Base-by-base conservation (phyloP, 345 rosid genomes). In the Populus euphratica region DNA sequence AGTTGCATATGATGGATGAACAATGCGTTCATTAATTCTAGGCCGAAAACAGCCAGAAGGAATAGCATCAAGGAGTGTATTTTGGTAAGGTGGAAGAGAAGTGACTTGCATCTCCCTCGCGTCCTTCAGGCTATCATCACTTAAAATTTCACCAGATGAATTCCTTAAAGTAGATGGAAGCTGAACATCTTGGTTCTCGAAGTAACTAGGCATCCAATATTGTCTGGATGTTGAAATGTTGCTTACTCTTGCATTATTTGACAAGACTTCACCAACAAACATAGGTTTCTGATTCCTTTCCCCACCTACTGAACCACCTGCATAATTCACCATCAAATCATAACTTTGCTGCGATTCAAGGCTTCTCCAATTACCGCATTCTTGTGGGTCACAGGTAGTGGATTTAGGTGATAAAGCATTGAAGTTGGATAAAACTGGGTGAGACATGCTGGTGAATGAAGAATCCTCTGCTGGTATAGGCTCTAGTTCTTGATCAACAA, bases 321-420 rank as follows among this genome's bases (percentile, higher is more conserved):
- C 80, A 77, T 76, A 82, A 83, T 80, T 82, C 74, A 74, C 82
- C 85, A 72, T 73, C 93, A 86, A 87, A 67, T 86, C 89, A 79
- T 72, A 73, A 25, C 49, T 76, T 14, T 77, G 78, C 52, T 85
- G 84, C 6, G 85, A 81, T 64, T 41, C 80, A 47, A 79, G 43
- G 31, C 74, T 69, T 73, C 79, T 85, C 86, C 83, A 78, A 70
- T 68, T 77, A 70, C 81, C 77, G 63, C 81, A 69, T 9, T 73
- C 67, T 67, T 76, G 87, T 64, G 76, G 81, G 82, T 85, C 87
- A 77, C 49, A 68, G 1, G 70, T 59, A 31, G 49, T 62, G 35
- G 61, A 52, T 44, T 76, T 73, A 2, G 82, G 31, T 21, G 78
- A 66, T 21, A 77, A 52, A 43, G 50, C 64, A 66, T 49, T 61